Evolutionary conservation across 495 filamentous ascomycete genomes (phyloP), one percentile per base, ranked within the genome.

Genomic region (Lepidopterella palustris): DNA sequence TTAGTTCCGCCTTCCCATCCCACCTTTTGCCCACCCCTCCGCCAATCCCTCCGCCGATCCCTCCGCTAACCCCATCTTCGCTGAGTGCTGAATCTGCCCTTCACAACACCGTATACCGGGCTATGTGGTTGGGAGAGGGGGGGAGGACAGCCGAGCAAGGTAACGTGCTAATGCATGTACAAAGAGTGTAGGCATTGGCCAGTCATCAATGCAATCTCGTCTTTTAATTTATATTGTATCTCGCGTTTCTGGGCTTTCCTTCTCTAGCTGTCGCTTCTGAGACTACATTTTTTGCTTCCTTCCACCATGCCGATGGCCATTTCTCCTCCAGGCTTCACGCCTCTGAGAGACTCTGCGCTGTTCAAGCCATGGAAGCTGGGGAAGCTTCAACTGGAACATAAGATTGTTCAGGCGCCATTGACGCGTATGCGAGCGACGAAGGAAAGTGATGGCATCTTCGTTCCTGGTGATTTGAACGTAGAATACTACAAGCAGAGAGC

Each of bases 361-460:
- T 68, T 68, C 59, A 65, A 55, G 25, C 66, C 66, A 10, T 24
- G 62, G 15, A 55, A 58, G 31, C 29, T 68, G 25, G 66, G 66
- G n/a, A n/a, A 6, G 8, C 31, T 65, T 39, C 29, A 53, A 18
- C 59, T 68, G 10, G 62, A 62, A 28, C 62, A 68, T 55, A 60
- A 63, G 20, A 47, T 68, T 21, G 50, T 62, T 10, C 59, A 62
- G 39, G 66, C 66, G 1, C 66, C 66, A 2, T 52, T 68, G 53
- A 68, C 66, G 26, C 66, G 66, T 45, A 65, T 68, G 62, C 66
- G 66, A 18, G 27, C 28, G 20, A 64, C 48, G 13, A 68, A 68
- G 53, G 62, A 68, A 26, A 45, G 42, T 18, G 66, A 68, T 57
- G 66, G 56, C 35, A 58, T 66, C 25, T 42, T 51, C 8, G 60